phyloP scores from a whole-genome alignment of 1,284 basidiomycete genomes.

The Dichomitus squalens region DNA sequence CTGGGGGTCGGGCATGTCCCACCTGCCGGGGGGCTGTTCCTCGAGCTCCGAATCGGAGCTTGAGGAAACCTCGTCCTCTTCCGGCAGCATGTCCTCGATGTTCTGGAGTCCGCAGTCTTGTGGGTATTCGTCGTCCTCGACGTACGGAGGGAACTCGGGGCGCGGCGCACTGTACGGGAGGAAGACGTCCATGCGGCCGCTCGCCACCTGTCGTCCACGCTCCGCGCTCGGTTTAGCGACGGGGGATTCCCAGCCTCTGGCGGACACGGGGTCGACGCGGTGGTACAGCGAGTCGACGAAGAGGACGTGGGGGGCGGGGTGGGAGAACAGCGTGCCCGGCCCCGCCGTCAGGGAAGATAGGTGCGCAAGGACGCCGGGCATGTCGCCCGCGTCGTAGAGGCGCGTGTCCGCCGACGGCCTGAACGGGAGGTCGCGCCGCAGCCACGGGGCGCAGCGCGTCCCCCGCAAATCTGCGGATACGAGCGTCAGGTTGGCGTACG shows the following conservation, averaged over 20 bases:
- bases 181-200: slow-evolving; percentile 19
- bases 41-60: background rate
- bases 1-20: background rate
- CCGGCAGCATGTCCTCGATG: background rate
- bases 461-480: slow-evolving; percentile 50
- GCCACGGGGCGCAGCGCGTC: slow-evolving; percentile 42
- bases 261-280: background rate
- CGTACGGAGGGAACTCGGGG: background rate
- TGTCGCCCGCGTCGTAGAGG: slow-evolving; percentile 29
- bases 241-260: slow-evolving; percentile 1
- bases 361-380: slow-evolving; percentile 33
- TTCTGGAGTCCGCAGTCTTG: background rate
- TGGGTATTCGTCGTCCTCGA: background rate
- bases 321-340: slow-evolving; percentile 21
- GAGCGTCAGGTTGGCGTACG: background rate
- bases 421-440: slow-evolving; percentile 21
- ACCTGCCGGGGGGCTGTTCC: background rate
- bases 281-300: slow-evolving; percentile 25
- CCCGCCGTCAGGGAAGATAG: slow-evolving; percentile 27
- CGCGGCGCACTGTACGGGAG: no score
- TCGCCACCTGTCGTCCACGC: background rate
- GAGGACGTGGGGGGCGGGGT: slow-evolving; percentile 27
- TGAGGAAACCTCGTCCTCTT: background rate
- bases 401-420: slow-evolving; percentile 23
- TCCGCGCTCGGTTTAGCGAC: background rate